These are phyloP conservation scores for Cystobasidium tubakii DNA, from an alignment of 768 basidiomycete species.

Conservation along the genomic window DNA sequence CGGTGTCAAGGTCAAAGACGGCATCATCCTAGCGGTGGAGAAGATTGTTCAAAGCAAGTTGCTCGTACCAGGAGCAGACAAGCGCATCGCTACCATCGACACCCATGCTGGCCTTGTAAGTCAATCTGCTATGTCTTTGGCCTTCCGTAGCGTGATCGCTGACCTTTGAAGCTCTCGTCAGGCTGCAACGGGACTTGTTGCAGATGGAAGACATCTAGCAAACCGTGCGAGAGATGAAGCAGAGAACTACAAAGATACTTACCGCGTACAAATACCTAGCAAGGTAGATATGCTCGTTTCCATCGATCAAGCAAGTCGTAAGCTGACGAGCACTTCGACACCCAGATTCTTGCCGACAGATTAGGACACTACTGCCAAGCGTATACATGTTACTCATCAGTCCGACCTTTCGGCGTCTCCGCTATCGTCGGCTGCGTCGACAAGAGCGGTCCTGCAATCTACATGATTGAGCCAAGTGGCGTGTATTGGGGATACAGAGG, in stretches of 20 bases:
- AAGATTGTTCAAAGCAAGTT: conserved; percentile 94
- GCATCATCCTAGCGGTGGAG: conserved; percentile 93
- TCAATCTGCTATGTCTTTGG: conserved; percentile 24
- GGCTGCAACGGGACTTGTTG: conserved; percentile 89
- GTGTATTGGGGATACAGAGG: conserved; percentile 90
- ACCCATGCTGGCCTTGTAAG: conserved; percentile 83
- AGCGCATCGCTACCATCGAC: conserved; percentile 88
- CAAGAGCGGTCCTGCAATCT: conserved; percentile 66
- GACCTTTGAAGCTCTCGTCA: conserved; percentile 47
- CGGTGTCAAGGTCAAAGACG: conserved; percentile 88
- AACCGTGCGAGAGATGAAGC: conserved; percentile 81
- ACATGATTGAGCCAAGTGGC: conserved; percentile 89
- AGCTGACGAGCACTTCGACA: not conserved
- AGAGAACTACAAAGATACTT: conserved; percentile 63
- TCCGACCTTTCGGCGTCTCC: conserved; percentile 92
- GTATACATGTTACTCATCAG: conserved; percentile 96
- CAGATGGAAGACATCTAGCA: conserved; percentile 83
- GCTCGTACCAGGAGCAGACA: conserved; percentile 83
- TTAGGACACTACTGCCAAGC: conserved; percentile 84
- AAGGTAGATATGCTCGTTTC: conserved; percentile 57
- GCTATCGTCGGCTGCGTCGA: conserved; percentile 85
- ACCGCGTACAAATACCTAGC: conserved; percentile 67
- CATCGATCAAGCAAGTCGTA: not conserved
- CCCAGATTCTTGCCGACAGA: conserved; percentile 64
- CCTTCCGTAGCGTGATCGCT: not conserved